Evolutionary conservation across 2,329 filamentous ascomycete species (phyloP).

Genomic region (Calonectria multiphialidica): DNA sequence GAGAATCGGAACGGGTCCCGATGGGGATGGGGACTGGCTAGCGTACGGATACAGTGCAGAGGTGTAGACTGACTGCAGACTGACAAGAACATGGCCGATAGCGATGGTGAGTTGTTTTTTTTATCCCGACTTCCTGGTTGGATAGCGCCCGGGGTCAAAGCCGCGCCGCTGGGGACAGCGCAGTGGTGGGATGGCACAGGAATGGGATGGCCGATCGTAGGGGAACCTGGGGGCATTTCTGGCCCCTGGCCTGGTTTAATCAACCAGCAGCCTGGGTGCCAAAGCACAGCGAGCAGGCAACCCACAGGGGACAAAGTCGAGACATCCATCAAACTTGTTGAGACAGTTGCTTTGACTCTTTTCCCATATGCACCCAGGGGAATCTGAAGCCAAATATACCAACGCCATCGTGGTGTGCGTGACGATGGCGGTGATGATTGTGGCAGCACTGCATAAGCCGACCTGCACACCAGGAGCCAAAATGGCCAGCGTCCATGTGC

Average conservation of each 20-base stretch:
- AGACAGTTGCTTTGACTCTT: slow-evolving; percentile 1
- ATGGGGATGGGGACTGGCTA: not conserved
- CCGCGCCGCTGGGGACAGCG: not conserved
- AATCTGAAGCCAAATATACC: not conserved
- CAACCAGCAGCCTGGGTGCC: not conserved
- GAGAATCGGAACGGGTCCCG: not conserved
- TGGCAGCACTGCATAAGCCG: not conserved
- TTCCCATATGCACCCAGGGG: not conserved
- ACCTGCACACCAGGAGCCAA: not conserved
- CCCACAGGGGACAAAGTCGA: not conserved
- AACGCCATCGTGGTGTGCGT: not conserved
- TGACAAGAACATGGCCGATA: not conserved
- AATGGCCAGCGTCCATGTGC: slow-evolving; percentile 1
- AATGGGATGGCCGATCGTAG: slow-evolving; percentile 22
- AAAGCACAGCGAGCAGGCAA: not conserved
- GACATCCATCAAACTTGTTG: not conserved
- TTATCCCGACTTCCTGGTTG: slow-evolving; percentile 38
- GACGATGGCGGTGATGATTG: not conserved
- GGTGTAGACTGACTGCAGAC: not conserved
- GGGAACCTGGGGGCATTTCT: slow-evolving; percentile 9
- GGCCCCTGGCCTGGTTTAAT: slow-evolving; percentile 13
- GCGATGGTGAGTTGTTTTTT: slow-evolving; percentile 32
- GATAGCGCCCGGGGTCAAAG: slow-evolving; percentile 21
- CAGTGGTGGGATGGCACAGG: not conserved
- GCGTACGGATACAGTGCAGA: not conserved